Evolutionary conservation across 192 early-diverging fungal genomes (phyloP), one percentile per base, ranked within the genome.

Genomic region (Backusella westeae): DNA sequence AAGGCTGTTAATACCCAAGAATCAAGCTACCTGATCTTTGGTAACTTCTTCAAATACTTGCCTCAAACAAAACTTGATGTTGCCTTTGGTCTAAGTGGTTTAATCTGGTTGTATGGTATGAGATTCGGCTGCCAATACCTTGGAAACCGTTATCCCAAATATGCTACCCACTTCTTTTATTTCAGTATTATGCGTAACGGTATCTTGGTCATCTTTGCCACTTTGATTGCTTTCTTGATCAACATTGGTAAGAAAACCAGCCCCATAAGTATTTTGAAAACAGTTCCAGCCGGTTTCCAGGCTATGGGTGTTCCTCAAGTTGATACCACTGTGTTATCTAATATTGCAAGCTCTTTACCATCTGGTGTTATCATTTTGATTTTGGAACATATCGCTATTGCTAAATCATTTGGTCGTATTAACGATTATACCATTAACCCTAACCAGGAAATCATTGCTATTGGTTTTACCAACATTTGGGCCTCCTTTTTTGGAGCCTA

Each of bases 401-500:
- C 42, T 14, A 44, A 44, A 14, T 44, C 42, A 19, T 44, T 44
- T 86, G 97, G 94, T 34, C 89, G 95, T 53, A 79, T 91, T 74
- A 94, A 95, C 85, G 91, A 94, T 67, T 98, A 98, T 86, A 89
- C 85, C 26, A 90, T 90, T 59, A 84, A 83, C 71, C 84, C 93
- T 72, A 94, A 93, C 42, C 42, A 44, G 42, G 42, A 44, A 44
- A 44, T 44, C 42, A 44, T 44, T 17, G 42, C 42, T 5, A 44
- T 44, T 44, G 42, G 42, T 17, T 44, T 44, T 44, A 44, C 42
- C 42, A 44, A 44, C 42, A 44, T 94, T 21, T 77, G 93, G 81
- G 94, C 91, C 19, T 90, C 94, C 17, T 96, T 98, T 85, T 93
- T 99, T 85, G 91, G 79, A 26, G 94, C 89, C 9, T 97, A 93